Evolutionary conservation across 2,329 filamentous ascomycete species (phyloP).

Genomic region (Beauveria medogensis): DNA sequence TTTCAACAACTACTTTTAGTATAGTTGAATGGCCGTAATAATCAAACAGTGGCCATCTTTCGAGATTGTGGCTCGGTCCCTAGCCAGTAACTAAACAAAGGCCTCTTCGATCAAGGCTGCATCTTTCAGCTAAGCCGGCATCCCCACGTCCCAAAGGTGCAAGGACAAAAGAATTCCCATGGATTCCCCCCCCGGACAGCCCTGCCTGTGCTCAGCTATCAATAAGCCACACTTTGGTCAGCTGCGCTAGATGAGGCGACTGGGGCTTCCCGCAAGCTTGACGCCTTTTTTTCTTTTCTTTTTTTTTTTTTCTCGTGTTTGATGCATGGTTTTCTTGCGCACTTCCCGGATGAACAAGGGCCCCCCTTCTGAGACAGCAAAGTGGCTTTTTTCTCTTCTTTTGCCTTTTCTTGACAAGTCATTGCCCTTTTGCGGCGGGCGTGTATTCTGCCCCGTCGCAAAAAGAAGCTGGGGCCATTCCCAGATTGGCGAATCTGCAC

Average conservation of each 20-base stretch:
- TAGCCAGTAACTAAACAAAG: background rate
- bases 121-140: conserved; percentile 3
- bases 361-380: background rate
- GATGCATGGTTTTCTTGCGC: background rate
- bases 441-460: background rate
- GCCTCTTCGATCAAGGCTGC: conserved; percentile 2
- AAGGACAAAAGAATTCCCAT: background rate
- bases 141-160: background rate
- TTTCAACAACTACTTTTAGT: background rate
- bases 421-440: background rate
- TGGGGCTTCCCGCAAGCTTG: conserved; percentile 7
- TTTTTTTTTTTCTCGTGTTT: background rate
- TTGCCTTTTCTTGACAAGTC: background rate
- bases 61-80: background rate
- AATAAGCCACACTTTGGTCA: background rate
- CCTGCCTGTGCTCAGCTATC: conserved; percentile 5
- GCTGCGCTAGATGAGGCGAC: background rate
- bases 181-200: background rate
- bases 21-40: too few species aligned
- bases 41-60: background rate
- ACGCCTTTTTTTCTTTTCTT: background rate
- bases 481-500: conserved; percentile 5
- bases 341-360: background rate
- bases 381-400: background rate
- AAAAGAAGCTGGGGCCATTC: background rate